A percentile compares a stretch with the other conserved stretches of the same genome.
phyloP scores from a whole-genome alignment of 1,284 basidiomycete species.

The Tetrapyrgos nigripes region DNA sequence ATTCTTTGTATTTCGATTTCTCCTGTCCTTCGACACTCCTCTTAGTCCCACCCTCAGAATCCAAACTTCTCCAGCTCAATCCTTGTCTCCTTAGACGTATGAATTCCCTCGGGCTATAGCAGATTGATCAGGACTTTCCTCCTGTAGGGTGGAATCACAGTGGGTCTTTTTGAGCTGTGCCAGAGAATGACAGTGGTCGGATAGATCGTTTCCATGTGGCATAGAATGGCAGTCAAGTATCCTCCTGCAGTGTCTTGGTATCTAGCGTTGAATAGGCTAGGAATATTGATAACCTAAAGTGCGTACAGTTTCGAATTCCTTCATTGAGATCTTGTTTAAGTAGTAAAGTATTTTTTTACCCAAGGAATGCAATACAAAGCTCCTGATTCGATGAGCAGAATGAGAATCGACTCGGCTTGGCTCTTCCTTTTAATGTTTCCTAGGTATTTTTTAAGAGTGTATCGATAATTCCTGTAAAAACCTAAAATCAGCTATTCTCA shows the following conservation, averaged over 20 bases:
- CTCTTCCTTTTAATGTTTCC: background rate
- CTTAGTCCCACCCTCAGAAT: no score
- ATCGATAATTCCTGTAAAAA: background rate
- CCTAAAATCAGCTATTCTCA: background rate
- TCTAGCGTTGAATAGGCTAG: background rate
- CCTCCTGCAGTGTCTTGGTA: background rate
- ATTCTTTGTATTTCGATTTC: no score
- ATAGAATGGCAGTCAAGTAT: background rate
- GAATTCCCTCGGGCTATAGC: no score
- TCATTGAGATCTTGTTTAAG: background rate
- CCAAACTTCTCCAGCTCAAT: no score
- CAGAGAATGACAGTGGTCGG: background rate
- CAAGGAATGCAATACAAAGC: background rate
- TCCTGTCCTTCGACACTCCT: no score
- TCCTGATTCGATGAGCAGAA: conserved; percentile 2
- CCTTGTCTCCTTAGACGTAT: no score
- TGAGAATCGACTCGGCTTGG: background rate
- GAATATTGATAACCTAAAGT: background rate
- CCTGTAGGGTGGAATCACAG: conserved; percentile 1
- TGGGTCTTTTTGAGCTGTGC: background rate
- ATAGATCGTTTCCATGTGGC: background rate
- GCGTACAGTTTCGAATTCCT: background rate
- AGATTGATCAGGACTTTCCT: background rate
- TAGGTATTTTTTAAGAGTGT: background rate
- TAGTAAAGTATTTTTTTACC: background rate